Conservation (phyloP, 768 basidiomycete species). For the Mycena kentingensis region DNA sequence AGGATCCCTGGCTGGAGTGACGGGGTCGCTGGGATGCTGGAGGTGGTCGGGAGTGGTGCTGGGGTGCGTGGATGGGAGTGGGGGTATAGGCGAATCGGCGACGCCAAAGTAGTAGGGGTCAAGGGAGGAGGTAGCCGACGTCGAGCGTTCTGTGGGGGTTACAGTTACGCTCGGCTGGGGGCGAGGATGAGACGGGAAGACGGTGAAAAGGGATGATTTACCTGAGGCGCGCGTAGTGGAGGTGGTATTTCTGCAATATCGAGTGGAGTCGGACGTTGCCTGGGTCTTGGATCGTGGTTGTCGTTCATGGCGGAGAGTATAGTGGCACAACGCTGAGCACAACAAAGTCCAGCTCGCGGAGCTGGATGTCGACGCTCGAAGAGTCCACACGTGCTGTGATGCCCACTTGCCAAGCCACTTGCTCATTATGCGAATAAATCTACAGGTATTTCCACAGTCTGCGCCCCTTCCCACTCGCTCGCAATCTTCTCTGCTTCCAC, state of each 20-base stretch:
- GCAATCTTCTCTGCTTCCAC: neutral
- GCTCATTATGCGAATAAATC: constrained; percentile 6
- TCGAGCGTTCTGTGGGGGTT: constrained; percentile 57
- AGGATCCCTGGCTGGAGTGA: constrained; percentile 77
- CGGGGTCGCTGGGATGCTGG: constrained; percentile 50
- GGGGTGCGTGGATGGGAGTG: constrained; percentile 47
- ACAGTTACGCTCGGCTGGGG: constrained; percentile 50
- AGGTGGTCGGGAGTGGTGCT: constrained; percentile 67
- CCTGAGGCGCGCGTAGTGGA: constrained; percentile 32
- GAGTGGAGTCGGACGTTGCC: constrained; percentile 56
- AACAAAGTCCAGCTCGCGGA: constrained; percentile 27
- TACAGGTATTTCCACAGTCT: neutral
- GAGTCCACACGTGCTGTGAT: too few species aligned
- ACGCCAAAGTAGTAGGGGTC: constrained; percentile 89
- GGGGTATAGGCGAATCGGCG: constrained; percentile 63
- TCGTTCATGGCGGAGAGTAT: constrained; percentile 8
- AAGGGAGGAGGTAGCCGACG: constrained; percentile 76
- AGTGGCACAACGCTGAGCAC: constrained; percentile 18
- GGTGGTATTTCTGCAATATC: constrained; percentile 33
- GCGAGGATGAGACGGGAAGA: constrained; percentile 26
- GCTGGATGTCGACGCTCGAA: constrained; percentile 23
- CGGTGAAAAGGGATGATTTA: constrained; percentile 27
- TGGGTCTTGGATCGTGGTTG: constrained; percentile 38
- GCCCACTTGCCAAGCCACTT: too few species aligned
- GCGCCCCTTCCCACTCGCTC: neutral